Evolutionary conservation across 139 green algal genomes (phyloP).

Genomic region (Nannochloris sp.): DNA sequence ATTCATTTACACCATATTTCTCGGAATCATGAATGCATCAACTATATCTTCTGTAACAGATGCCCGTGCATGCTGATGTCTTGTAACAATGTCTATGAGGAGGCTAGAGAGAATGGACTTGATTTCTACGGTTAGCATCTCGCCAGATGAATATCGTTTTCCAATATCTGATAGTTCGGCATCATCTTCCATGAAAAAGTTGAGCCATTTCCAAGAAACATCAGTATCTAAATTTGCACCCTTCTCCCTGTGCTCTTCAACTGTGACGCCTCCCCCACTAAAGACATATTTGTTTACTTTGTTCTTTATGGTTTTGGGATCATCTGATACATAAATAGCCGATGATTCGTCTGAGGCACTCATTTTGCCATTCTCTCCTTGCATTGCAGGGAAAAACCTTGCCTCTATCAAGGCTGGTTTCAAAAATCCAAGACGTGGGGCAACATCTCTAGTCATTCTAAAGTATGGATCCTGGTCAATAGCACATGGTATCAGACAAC

Average conservation of each 20-base stretch:
- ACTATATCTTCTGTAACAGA: constrained; percentile 86
- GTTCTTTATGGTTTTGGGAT: constrained; percentile 72
- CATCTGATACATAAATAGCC: constrained; percentile 90
- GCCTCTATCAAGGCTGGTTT: constrained; percentile 83
- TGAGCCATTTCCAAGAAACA: constrained; percentile 91
- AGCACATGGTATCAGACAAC: constrained; percentile 95
- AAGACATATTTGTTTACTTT: constrained; percentile 96
- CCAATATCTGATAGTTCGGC: constrained; percentile 63
- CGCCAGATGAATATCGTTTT: constrained; percentile 70
- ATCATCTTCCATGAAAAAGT: constrained; percentile 97
- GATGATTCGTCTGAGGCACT: constrained; percentile 74
- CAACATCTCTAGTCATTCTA: constrained; percentile 89
- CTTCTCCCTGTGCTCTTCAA: constrained; percentile 79
- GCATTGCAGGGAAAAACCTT: constrained; percentile 70
- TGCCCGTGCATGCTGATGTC: constrained; percentile 59
- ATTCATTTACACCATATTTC: constrained; percentile 31
- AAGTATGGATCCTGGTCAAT: constrained; percentile 97
- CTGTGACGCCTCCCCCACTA: constrained; percentile 72
- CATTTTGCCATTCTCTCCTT: constrained; percentile 98
- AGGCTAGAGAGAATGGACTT: constrained; percentile 86
- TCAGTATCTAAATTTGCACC: constrained; percentile 92
- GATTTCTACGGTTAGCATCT: constrained; percentile 92
- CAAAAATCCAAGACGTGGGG: constrained; percentile 68
- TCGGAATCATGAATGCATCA: constrained; percentile 80
- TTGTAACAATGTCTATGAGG: constrained; percentile 57